These are phyloP conservation scores for Corniculantispora saksenae DNA, from an alignment of 2,329 filamentous ascomycete species.

Conservation along the genomic window DNA sequence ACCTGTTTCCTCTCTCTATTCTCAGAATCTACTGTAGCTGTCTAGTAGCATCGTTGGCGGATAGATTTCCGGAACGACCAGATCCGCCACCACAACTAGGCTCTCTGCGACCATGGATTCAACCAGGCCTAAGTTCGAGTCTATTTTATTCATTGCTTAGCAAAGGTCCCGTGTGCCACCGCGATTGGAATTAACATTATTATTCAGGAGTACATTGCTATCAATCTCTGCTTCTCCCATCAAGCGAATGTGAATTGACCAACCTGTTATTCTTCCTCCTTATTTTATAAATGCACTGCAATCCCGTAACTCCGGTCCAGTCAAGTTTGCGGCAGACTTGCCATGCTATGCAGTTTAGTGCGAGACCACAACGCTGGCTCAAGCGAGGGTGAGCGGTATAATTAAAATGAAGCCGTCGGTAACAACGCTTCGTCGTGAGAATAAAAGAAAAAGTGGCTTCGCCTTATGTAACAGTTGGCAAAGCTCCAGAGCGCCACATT, in stretches of 20 bases:
- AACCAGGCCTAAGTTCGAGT: too few relatives aligned
- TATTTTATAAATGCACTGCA: not conserved
- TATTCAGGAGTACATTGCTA: not conserved
- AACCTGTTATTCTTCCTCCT: not conserved
- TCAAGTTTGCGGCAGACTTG: conserved; percentile 1
- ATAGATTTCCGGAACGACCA: not conserved
- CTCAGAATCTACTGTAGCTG: not conserved
- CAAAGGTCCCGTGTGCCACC: too few relatives aligned
- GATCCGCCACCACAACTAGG: not conserved
- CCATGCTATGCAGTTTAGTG: conserved; percentile 2
- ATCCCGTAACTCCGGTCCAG: not conserved
- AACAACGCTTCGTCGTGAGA: not conserved
- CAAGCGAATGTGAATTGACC: conserved; percentile 2
- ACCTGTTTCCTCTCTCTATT: not conserved
- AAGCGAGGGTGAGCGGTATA: not conserved
- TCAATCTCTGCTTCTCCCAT: not conserved
- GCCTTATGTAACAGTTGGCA: not conserved
- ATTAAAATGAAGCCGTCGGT: not conserved
- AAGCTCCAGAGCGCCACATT: not conserved
- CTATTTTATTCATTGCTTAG: too few relatives aligned
- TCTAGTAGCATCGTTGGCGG: not conserved
- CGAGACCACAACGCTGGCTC: not conserved
- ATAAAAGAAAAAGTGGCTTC: not conserved
- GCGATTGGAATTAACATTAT: conserved; percentile 14
- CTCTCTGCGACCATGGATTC: too few relatives aligned